phyloP scores from a whole-genome alignment of 208 protist genomes.

The Hexamita inflata region DNA sequence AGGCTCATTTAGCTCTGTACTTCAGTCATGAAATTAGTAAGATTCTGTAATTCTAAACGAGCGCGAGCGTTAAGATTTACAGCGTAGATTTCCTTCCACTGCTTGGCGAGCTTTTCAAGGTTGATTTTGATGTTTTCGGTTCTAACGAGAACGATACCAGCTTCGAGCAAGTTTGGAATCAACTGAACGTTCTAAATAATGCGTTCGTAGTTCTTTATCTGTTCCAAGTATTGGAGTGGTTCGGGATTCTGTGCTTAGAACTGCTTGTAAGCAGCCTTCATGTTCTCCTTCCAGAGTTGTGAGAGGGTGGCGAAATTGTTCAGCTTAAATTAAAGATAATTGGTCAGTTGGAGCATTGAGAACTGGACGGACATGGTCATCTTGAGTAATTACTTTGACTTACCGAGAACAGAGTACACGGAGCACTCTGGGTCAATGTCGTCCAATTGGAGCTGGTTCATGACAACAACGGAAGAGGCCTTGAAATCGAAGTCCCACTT shows the following conservation, averaged over 20 bases:
- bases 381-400: too few species aligned
- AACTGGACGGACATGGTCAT: too few species aligned
- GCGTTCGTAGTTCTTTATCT: constrained; percentile 60
- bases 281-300: constrained; percentile 75
- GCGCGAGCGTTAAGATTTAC: constrained; percentile 73
- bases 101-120: constrained; percentile 61
- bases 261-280: constrained; percentile 61
- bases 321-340: too few species aligned
- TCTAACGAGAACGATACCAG: constrained; percentile 69
- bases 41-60: constrained; percentile 60
- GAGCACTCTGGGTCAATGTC: too few species aligned
- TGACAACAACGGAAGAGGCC: too few species aligned
- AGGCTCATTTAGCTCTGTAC: constrained; percentile 59
- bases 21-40: constrained; percentile 76
- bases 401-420: too few species aligned
- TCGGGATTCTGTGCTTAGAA: constrained; percentile 34
- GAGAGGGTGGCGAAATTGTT: background rate
- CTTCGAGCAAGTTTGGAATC: constrained; percentile 62
- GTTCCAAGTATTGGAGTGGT: constrained; percentile 59
- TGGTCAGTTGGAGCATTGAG: too few species aligned
- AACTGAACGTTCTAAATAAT: constrained; percentile 67
- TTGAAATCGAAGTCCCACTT: too few species aligned
- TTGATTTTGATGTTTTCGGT: constrained; percentile 75
- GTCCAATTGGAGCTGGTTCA: too few species aligned
- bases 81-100: constrained; percentile 77